Evolutionary conservation across 352 stramenopile species (phyloP).

Genomic region (Blastocystis sp.): DNA sequence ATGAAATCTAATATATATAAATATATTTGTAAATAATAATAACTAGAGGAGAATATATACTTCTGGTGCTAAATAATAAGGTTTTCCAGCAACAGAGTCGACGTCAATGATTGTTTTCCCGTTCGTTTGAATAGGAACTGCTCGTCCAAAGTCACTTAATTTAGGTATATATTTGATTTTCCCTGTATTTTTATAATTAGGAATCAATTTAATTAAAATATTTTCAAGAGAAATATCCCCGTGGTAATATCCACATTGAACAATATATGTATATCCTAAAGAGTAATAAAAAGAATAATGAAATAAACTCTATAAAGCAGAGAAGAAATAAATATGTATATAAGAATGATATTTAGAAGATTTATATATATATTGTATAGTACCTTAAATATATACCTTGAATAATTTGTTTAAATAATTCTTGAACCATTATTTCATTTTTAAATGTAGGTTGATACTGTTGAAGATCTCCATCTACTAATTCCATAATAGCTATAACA

Average conservation of each 20-base stretch:
- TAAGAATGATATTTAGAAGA: too few relatives aligned
- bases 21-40: too few relatives aligned
- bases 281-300: too few relatives aligned
- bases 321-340: too few relatives aligned
- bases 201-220: constrained; percentile 20
- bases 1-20: too few relatives aligned
- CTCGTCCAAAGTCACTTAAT: constrained; percentile 28
- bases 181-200: constrained; percentile 18
- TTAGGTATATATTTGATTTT: constrained; percentile 10
- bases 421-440: background rate
- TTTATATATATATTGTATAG: too few relatives aligned
- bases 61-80: constrained; percentile 34
- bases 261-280: constrained; percentile 29
- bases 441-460: constrained; percentile 12
- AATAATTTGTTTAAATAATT: constrained; percentile 22
- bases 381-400: too few relatives aligned
- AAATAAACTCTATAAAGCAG: too few relatives aligned
- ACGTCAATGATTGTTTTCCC: background rate
- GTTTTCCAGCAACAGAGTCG: constrained; percentile 28
- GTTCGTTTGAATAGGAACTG: background rate
- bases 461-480: constrained; percentile 33
- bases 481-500: constrained; percentile 31
- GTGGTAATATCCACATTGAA: constrained; percentile 20
- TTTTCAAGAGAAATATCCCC: constrained; percentile 33
- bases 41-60: too few relatives aligned